These are phyloP conservation scores for Aspergillus ochraceoroseus DNA, from an alignment of 2,329 filamentous ascomycete species.

Conservation along the genomic window DNA sequence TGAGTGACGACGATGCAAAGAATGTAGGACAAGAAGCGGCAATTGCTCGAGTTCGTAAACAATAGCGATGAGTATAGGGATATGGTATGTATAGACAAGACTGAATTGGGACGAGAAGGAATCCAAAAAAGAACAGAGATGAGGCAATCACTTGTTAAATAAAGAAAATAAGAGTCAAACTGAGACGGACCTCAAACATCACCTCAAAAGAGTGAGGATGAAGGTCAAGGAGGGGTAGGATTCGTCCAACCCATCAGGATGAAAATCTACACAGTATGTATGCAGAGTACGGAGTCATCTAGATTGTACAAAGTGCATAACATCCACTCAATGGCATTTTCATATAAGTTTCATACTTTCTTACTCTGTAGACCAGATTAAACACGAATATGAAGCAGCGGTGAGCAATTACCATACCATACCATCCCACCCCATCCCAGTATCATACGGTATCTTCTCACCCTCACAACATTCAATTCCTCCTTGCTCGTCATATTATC, in stretches of 20 bases:
- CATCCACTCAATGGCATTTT: too few relatives aligned
- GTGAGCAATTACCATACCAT: conserved; percentile 13
- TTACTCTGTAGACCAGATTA: neutral
- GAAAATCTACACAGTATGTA: too few relatives aligned
- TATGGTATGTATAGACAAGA: neutral
- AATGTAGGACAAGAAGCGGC: conserved; percentile 22
- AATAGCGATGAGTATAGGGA: conserved; percentile 4
- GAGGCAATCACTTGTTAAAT: too few relatives aligned
- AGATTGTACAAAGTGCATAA: too few relatives aligned
- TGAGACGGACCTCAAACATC: conserved; percentile 7
- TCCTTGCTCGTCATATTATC: too few relatives aligned
- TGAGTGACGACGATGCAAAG: conserved; percentile 10
- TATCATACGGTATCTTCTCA: too few relatives aligned
- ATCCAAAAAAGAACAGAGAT: too few relatives aligned
- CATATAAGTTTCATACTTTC: too few relatives aligned
- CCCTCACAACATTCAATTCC: too few relatives aligned
- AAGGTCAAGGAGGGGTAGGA: conserved; percentile 15
- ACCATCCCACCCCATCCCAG: neutral
- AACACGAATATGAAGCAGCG: conserved; percentile 8
- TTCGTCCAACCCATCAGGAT: conserved; percentile 16
- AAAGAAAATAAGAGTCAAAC: neutral
- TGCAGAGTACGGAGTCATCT: too few relatives aligned
- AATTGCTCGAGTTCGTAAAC: too few relatives aligned
- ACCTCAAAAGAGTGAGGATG: conserved; percentile 5
- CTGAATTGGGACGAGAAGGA: too few relatives aligned